These are phyloP conservation scores for Candida yuanshanica DNA, from an alignment of 805 yeast genomes.

Conservation along the genomic window DNA sequence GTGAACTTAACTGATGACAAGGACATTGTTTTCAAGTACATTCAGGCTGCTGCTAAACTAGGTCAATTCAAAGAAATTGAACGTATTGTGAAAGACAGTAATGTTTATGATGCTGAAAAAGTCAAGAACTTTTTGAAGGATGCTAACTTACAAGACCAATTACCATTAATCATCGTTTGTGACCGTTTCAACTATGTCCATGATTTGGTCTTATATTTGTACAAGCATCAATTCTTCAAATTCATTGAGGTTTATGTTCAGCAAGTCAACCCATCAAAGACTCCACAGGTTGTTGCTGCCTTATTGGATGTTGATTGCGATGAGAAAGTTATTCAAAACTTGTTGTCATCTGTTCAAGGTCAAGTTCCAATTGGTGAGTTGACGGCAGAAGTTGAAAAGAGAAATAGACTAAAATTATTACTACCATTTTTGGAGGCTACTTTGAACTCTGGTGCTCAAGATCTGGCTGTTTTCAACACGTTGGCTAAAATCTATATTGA, in stretches of 20 bases:
- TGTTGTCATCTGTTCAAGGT: conserved; percentile 82
- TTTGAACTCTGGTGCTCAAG: conserved; percentile 76
- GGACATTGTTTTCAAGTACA: conserved; percentile 93
- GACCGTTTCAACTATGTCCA: conserved; percentile 89
- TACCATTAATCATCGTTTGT: conserved; percentile 94
- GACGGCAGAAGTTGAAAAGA: conserved; percentile 92
- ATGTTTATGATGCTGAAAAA: conserved; percentile 92
- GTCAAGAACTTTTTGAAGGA: conserved; percentile 97
- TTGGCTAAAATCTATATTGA: conserved; percentile 97
- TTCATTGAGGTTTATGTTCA: conserved; percentile 97
- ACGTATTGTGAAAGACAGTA: conserved; percentile 91
- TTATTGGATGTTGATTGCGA: conserved; percentile 96
- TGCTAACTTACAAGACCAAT: conserved; percentile 87
- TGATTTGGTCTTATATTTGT: conserved; percentile 86
- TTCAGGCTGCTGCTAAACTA: conserved; percentile 86
- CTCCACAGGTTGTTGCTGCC: conserved; percentile 96
- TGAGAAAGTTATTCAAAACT: conserved; percentile 74
- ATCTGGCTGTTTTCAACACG: conserved; percentile 88
- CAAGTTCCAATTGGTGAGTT: conserved; percentile 89
- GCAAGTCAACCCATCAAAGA: conserved; percentile 91
- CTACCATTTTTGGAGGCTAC: conserved; percentile 91
- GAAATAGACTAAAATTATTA: conserved; percentile 87
- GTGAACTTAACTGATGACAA: conserved; percentile 92
- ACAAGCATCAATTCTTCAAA: conserved; percentile 93
- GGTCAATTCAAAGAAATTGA: conserved; percentile 93